Conservation (phyloP, 2,329 filamentous ascomycete genomes). For the Verruconis gallopava region DNA sequence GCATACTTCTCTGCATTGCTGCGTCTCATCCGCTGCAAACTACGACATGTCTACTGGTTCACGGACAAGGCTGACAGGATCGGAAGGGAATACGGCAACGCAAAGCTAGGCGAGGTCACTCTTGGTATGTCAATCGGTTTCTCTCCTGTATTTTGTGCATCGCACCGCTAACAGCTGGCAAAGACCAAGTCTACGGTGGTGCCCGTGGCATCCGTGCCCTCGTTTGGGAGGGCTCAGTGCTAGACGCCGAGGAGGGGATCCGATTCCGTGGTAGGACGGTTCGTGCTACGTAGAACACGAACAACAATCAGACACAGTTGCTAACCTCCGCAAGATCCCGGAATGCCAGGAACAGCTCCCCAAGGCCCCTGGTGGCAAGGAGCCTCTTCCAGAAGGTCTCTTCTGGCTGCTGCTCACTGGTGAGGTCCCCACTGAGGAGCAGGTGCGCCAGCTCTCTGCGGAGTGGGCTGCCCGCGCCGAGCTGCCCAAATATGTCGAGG, state of each 20-base stretch:
- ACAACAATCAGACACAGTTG: background rate
- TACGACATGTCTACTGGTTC: background rate
- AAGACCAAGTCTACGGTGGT: constrained; percentile 99
- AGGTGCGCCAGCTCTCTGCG: constrained; percentile 93
- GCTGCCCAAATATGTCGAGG: constrained; percentile 94
- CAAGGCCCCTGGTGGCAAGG: constrained; percentile 90
- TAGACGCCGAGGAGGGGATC: constrained; percentile 98
- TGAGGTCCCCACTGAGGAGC: constrained; percentile 94
- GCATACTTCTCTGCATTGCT: background rate
- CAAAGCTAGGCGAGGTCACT: constrained; percentile 93
- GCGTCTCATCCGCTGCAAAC: background rate
- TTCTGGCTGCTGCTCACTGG: constrained; percentile 99
- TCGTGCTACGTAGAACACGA: constrained; percentile 19
- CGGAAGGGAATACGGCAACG: constrained; percentile 71
- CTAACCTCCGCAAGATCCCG: constrained; percentile 51
- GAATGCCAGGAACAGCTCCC: constrained; percentile 97
- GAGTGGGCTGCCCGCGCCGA: constrained; percentile 98
- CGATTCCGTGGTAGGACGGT: constrained; percentile 95
- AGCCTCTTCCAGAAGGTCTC: constrained; percentile 95
- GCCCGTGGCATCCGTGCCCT: constrained; percentile 97
- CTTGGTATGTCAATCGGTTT: no score
- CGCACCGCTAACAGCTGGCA: no score
- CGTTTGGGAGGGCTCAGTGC: constrained; percentile 96
- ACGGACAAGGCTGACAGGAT: background rate
- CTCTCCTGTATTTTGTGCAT: no score